Evolutionary conservation across 306 rosid genomes (phyloP), one percentile per base, ranked within the genome.

Genomic region (Neltuma alba): DNA sequence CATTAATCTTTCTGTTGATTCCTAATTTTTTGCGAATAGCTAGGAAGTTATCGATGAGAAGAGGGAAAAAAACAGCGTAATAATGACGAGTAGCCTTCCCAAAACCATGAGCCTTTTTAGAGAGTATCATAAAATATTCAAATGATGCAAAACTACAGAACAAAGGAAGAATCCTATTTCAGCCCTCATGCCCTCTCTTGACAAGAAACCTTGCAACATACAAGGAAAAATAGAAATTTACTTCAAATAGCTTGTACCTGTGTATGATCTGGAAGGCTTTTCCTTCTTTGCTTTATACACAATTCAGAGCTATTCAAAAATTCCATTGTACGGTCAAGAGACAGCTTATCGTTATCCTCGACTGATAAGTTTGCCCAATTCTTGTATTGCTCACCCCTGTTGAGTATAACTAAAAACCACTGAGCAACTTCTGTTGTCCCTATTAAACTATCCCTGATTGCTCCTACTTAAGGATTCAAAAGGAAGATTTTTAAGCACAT

Each of bases 181-280:
- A 57, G 64, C 33, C 15, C 30, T 55, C 14, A 21, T n/a, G 31
- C 30, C 13, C 12, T 21, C 30, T 57, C 33, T 57, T 57, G 33
- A 27, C 27, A 30, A 27, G 36, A 58, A 27, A 58, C 8, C 27
- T 55, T 20, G 41, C 44, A 79, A 63, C 8, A 50, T 7, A 5
- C 31, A 13, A 76, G 27, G 21, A 76, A 47, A 71, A 61, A 15
- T 65, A 28, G 16, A 65, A 45, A 21, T 8, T 52, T 2, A 74
- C 54, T 68, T 21, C 13, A 36, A 38, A 54, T 48, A 36, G 62
- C 60, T 75, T 41, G 74, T 82, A 94, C 97, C 96, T 92, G 97
- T 63, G 97, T 92, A 80, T 92, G 94, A 87, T 94, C 98, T n/a
- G 88, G 71, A 50, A 75, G 81, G 75, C 82, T 79, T 77, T 89